These are phyloP conservation scores for Debaryomyces sp. DNA, from an alignment of 1,139 yeast species.

Conservation along the genomic window DNA sequence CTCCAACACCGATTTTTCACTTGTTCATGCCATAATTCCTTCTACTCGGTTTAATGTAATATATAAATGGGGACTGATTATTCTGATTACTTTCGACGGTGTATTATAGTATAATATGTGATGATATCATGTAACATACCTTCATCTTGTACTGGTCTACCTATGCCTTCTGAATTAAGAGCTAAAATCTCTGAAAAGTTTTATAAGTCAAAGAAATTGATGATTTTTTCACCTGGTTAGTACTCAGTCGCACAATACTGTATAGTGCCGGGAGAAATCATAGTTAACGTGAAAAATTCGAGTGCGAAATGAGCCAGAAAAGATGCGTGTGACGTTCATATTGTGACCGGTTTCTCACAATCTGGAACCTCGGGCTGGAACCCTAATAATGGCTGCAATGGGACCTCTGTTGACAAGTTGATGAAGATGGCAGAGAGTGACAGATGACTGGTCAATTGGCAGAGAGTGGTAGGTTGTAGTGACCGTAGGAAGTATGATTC, in stretches of 20 bases:
- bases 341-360: neutral
- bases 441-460: too few relatives aligned
- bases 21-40: neutral
- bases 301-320: neutral
- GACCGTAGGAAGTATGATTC: too few relatives aligned
- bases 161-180: conserved; percentile 22
- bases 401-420: neutral
- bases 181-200: conserved; percentile 14
- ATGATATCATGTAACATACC: conserved; percentile 27
- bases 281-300: conserved; percentile 5
- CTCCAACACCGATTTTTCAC: neutral
- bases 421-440: too few relatives aligned
- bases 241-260: conserved; percentile 4
- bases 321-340: neutral
- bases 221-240: conserved; percentile 10
- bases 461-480: too few relatives aligned
- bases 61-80: neutral
- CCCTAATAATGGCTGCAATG: neutral
- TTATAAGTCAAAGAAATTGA: conserved; percentile 6
- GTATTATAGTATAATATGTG: neutral
- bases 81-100: neutral
- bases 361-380: neutral
- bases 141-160: conserved; percentile 41
- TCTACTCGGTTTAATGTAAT: neutral
- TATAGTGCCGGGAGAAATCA: neutral